Percentiles rank a stretch among this genome's conserved stretches.
These are phyloP conservation scores for Skeletonema grethae DNA, from an alignment of 108 stramenopile species.

Conservation along the genomic window DNA sequence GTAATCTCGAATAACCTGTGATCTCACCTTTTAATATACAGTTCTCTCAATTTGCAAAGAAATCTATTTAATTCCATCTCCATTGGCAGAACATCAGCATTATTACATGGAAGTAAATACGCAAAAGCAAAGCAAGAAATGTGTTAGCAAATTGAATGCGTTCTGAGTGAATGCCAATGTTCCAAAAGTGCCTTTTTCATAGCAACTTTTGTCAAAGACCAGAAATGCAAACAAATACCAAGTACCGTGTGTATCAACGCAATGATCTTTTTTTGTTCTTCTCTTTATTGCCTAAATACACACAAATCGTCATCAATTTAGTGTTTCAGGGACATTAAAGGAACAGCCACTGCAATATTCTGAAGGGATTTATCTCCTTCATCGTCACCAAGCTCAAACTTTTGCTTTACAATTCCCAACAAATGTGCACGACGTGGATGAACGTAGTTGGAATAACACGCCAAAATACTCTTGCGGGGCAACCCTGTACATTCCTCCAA, in stretches of 20 bases:
- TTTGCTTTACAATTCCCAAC: constrained; percentile 18
- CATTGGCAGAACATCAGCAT: no score
- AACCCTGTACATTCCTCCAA: constrained; percentile 37
- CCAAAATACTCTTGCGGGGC: constrained; percentile 20
- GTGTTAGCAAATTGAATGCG: constrained; percentile 24
- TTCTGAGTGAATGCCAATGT: constrained; percentile 33
- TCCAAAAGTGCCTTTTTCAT: background rate
- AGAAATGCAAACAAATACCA: constrained; percentile 17
- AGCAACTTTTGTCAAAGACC: constrained; percentile 16
- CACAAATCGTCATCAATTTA: background rate
- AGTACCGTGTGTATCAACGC: constrained; percentile 11
- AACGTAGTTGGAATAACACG: constrained; percentile 29
- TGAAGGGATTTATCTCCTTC: constrained; percentile 13
- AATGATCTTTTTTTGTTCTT: background rate
- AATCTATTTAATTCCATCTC: background rate
- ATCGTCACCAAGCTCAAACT: constrained; percentile 7
- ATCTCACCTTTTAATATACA: background rate
- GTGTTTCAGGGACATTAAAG: constrained; percentile 32
- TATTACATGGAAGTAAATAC: background rate
- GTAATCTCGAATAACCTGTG: background rate
- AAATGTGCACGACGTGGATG: constrained; percentile 38
- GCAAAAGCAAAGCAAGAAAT: constrained; percentile 14
- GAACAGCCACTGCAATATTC: constrained; percentile 31
- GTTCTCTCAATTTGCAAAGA: no score
- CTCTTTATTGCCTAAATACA: background rate